phyloP scores from a whole-genome alignment of 2,329 filamentous ascomycete genomes.

The Fusarium continuum region DNA sequence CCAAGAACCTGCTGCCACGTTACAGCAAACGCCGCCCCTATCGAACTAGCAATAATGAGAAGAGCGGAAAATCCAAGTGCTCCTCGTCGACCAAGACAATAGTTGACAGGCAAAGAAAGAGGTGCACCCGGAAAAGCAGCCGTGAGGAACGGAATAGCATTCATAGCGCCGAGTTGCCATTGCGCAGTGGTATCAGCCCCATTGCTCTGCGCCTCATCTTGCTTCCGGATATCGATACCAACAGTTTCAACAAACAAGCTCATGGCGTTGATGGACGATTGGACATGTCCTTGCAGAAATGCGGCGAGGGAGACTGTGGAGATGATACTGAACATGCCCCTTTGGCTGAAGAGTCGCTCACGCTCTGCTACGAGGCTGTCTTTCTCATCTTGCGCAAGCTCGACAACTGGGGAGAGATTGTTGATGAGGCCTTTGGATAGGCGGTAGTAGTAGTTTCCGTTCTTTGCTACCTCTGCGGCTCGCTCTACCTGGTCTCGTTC shows the following conservation, averaged over 20 bases:
- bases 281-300: constrained; percentile 55
- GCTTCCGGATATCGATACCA: constrained; percentile 4
- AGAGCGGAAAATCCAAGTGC: constrained; percentile 51
- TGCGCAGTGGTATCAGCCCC: neutral
- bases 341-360: constrained; percentile 44
- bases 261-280: constrained; percentile 53
- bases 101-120: constrained; percentile 51
- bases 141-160: constrained; percentile 50
- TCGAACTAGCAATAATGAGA: constrained; percentile 51
- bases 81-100: constrained; percentile 51
- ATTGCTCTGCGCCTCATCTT: neutral
- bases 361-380: constrained; percentile 29
- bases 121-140: constrained; percentile 50
- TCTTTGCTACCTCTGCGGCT: constrained; percentile 17
- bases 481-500: neutral
- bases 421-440: constrained; percentile 1
- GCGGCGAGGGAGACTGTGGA: constrained; percentile 53
- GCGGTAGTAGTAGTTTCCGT: constrained; percentile 19
- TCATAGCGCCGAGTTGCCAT: constrained; percentile 46
- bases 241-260: constrained; percentile 43
- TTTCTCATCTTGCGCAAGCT: constrained; percentile 3
- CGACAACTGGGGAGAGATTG: neutral
- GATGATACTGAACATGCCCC: constrained; percentile 33
- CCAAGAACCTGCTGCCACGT: constrained; percentile 47
- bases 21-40: constrained; percentile 47